phyloP scores from a whole-genome alignment of 768 basidiomycete species.

The Tephrocybe sp. region DNA sequence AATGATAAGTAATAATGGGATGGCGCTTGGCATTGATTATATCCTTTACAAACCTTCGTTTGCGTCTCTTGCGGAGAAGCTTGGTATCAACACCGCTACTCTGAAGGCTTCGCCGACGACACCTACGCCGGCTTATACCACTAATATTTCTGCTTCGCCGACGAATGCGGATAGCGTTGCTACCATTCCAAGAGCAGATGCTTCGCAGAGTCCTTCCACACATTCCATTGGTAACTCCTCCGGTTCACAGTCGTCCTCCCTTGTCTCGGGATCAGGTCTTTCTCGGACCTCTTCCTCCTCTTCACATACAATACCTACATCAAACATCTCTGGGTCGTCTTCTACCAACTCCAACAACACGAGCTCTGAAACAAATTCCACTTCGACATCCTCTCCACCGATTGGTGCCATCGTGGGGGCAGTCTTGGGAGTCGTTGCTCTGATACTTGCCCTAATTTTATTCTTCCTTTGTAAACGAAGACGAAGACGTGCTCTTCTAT shows the following conservation, averaged over 20 bases:
- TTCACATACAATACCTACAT: not conserved
- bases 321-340: not conserved
- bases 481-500: not conserved
- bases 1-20: not conserved
- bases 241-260: not conserved
- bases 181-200: not conserved
- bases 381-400: not conserved
- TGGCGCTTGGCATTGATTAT: slow-evolving; percentile 6
- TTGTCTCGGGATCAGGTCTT: not conserved
- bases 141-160: not conserved
- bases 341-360: not conserved
- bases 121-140: not conserved
- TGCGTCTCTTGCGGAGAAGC: slow-evolving; percentile 1
- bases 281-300: not conserved
- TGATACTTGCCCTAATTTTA: not conserved
- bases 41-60: slow-evolving; percentile 9
- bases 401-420: not conserved
- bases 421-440: not conserved
- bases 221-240: not conserved
- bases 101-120: not conserved
- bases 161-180: not conserved
- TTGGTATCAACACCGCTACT: not conserved
- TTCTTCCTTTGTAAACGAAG: not conserved
- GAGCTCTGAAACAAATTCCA: not conserved
- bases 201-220: no score